Evolutionary conservation across 2,329 filamentous ascomycete genomes (phyloP).

Genomic region (Fusarium sp.): DNA sequence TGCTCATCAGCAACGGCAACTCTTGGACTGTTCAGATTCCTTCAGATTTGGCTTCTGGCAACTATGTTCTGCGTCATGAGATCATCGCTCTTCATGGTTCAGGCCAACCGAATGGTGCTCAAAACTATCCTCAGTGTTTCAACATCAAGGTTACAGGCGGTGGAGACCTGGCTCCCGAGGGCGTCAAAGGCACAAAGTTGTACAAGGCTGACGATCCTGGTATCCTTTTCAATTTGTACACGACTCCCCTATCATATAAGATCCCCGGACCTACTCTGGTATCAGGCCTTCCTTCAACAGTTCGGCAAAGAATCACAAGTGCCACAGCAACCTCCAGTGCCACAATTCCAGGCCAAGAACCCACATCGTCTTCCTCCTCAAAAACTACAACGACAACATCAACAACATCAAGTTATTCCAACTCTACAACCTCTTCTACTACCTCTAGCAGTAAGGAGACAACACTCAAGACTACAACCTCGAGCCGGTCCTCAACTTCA

Average conservation of each 20-base stretch:
- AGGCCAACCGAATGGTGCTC: conserved; percentile 57
- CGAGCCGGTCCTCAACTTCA: neutral
- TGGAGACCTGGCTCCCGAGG: conserved; percentile 49
- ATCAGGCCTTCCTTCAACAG: conserved; percentile 34
- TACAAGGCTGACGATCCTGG: conserved; percentile 48
- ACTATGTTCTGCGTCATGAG: conserved; percentile 64
- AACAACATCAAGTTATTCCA: neutral
- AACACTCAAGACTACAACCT: conserved; percentile 25
- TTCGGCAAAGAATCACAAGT: conserved; percentile 7
- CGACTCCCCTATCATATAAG: conserved; percentile 39
- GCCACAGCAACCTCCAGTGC: conserved; percentile 38
- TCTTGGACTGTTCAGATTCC: conserved; percentile 52
- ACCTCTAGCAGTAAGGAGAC: neutral
- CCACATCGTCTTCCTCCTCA: neutral
- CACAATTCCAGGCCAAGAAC: conserved; percentile 26
- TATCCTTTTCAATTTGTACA: conserved; percentile 51
- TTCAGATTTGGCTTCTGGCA: conserved; percentile 47
- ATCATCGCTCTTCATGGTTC: conserved; percentile 63
- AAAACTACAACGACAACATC: neutral
- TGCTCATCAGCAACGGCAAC: conserved; percentile 56
- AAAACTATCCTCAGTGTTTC: conserved; percentile 64
- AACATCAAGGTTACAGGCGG: conserved; percentile 59
- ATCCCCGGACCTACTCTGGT: conserved; percentile 46
- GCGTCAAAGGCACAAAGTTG: conserved; percentile 48
- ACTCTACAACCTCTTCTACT: neutral